Percentiles rank a stretch among this genome's conserved stretches.
Conservation (phyloP, 768 basidiomycete species). For the Mrakia frigida region DNA sequence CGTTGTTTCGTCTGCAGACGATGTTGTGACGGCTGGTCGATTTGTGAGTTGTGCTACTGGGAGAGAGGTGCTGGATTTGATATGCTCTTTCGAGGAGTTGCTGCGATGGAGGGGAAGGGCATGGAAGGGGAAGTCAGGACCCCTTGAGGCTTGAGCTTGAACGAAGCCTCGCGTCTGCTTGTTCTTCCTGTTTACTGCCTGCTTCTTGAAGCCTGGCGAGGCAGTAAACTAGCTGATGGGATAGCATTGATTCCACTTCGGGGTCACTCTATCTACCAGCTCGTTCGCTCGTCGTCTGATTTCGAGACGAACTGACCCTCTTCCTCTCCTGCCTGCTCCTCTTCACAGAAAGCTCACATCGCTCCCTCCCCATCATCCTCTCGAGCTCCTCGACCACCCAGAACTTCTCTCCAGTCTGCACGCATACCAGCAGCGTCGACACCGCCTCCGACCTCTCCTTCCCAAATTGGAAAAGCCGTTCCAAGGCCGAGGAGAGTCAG, state of each 20-base stretch:
- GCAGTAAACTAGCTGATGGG: too few relatives aligned
- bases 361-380: slow-evolving; percentile 11
- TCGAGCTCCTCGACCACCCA: not conserved
- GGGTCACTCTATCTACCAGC: too few relatives aligned
- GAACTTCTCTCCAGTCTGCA: not conserved
- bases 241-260: too few relatives aligned
- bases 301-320: not conserved
- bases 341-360: slow-evolving; percentile 27
- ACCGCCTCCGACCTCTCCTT: not conserved
- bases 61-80: not conserved
- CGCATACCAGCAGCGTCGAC: not conserved
- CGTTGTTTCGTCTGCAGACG: not conserved
- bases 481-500: slow-evolving; percentile 2
- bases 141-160: too few relatives aligned
- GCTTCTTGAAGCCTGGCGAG: too few relatives aligned
- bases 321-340: not conserved
- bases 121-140: too few relatives aligned
- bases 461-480: not conserved
- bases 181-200: too few relatives aligned
- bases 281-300: not conserved
- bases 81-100: not conserved
- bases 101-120: not conserved
- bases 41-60: not conserved
- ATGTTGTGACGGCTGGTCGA: slow-evolving; percentile 4
- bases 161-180: too few relatives aligned